A percentile compares a stretch with the other conserved stretches of the same genome.
These are phyloP conservation scores for Harringtonia lauricola DNA, from an alignment of 2,329 filamentous ascomycete species.

Conservation along the genomic window DNA sequence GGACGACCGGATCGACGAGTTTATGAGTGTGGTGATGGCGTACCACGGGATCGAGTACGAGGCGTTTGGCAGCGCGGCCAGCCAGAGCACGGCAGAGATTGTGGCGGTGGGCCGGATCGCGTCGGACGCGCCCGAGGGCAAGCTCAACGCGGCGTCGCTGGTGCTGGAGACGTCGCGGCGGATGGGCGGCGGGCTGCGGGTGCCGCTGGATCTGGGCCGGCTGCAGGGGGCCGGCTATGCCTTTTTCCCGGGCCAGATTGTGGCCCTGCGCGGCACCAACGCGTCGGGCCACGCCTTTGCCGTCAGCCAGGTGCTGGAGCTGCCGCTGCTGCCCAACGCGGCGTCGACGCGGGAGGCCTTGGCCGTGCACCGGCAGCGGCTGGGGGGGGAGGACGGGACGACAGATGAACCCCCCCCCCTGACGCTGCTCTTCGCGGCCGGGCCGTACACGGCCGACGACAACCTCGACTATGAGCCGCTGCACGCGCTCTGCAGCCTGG, in stretches of 20 bases:
- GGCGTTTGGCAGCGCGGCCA: conserved; percentile 78
- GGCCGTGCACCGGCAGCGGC: conserved; percentile 55
- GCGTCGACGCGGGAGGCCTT: conserved; percentile 58
- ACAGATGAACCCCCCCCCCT: conserved; percentile 52
- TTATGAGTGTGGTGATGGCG: conserved; percentile 61
- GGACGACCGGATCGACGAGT: conserved; percentile 91
- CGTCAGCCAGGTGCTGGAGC: conserved; percentile 62
- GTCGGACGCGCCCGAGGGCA: conserved; percentile 77
- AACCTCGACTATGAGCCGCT: conserved; percentile 86
- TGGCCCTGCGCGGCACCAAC: conserved; percentile 79
- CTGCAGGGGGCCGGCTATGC: conserved; percentile 60
- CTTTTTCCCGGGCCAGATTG: conserved; percentile 91
- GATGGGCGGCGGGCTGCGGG: conserved; percentile 69
- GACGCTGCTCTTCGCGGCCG: conserved; percentile 66
- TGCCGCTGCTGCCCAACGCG: conserved; percentile 64
- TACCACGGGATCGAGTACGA: conserved; percentile 66
- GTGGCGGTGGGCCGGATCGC: conserved; percentile 87
- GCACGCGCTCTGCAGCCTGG: conserved; percentile 67
- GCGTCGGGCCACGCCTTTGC: conserved; percentile 74
- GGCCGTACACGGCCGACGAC: conserved; percentile 86
- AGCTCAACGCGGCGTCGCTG: conserved; percentile 72
- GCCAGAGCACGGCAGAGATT: conserved; percentile 74
- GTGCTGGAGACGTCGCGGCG: conserved; percentile 81
- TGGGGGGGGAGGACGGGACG: conserved; percentile 43
- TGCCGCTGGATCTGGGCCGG: conserved; percentile 66